Percentiles rank a stretch among this genome's conserved stretches.
phyloP scores from a whole-genome alignment of 768 basidiomycete genomes.

The Kockovaella imperatae region DNA sequence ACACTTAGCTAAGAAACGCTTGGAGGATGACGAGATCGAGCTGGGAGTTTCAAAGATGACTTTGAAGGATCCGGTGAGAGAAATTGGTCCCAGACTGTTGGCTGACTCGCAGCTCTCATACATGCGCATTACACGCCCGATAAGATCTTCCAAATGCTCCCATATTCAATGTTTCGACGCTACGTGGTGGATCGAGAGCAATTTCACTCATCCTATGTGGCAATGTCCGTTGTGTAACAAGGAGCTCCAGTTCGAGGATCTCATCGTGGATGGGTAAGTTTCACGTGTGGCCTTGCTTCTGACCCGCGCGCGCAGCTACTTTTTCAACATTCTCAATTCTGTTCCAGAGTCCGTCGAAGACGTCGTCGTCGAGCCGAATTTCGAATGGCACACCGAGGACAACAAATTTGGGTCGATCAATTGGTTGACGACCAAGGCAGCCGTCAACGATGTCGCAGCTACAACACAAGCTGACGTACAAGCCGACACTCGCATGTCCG shows the following conservation, averaged over 20 bases:
- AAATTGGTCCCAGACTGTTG: background rate
- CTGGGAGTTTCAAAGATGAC: conserved; percentile 84
- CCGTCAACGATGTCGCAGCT: background rate
- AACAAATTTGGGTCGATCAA: conserved; percentile 66
- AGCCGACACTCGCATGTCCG: no score
- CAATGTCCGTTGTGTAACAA: conserved; percentile 88
- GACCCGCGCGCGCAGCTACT: conserved; percentile 56
- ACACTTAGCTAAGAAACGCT: conserved; percentile 56
- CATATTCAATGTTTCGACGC: conserved; percentile 97
- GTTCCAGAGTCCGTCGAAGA: conserved; percentile 78
- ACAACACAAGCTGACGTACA: background rate
- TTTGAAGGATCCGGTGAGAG: conserved; percentile 81
- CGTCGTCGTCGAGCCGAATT: conserved; percentile 86
- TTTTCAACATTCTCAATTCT: conserved; percentile 69
- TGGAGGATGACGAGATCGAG: conserved; percentile 83
- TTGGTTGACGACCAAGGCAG: conserved; percentile 49
- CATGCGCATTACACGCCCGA: conserved; percentile 71
- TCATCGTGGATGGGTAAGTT: conserved; percentile 74
- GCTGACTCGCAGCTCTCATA: conserved; percentile 60
- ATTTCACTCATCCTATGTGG: conserved; percentile 95
- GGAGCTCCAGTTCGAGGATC: conserved; percentile 63
- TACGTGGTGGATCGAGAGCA: conserved; percentile 83
- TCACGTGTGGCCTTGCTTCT: background rate
- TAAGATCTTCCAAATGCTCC: conserved; percentile 76
- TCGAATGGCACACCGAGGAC: conserved; percentile 91